phyloP scores from a whole-genome alignment of 257 asterid genomes.

The Petunia secreta region DNA sequence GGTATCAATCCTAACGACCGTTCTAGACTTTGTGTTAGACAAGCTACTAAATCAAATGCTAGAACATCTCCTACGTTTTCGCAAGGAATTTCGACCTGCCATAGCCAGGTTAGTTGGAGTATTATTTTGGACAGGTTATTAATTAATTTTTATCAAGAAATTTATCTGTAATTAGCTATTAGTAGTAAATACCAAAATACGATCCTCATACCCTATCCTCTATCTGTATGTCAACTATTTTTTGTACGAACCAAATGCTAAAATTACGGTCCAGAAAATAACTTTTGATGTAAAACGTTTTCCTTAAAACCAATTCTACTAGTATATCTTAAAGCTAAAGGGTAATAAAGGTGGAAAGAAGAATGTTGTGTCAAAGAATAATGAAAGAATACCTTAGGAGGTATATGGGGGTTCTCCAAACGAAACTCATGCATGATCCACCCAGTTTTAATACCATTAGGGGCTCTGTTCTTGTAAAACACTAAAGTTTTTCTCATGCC shows the following conservation, averaged over 20 bases:
- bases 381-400: conserved; percentile 63
- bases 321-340: too few species aligned
- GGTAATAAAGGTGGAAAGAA: too few species aligned
- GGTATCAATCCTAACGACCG: not conserved
- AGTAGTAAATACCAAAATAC: not conserved
- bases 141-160: too few species aligned
- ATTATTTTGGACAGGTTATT: too few species aligned
- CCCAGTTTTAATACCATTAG: conserved; percentile 79
- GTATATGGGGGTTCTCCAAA: conserved; percentile 67
- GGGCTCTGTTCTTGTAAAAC: conserved; percentile 85
- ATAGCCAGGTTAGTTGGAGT: too few species aligned
- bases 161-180: too few species aligned
- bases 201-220: not conserved
- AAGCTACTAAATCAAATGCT: not conserved
- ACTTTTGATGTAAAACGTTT: too few species aligned
- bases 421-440: conserved; percentile 99
- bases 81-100: too few species aligned
- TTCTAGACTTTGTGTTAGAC: not conserved
- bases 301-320: not conserved
- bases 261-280: not conserved
- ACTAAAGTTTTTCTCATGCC: conserved; percentile 96
- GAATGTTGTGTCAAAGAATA: not conserved
- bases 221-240: not conserved
- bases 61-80: too few species aligned
- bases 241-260: not conserved